These are phyloP conservation scores for Lactarius evosmus DNA, from an alignment of 768 basidiomycete genomes.

Conservation along the genomic window DNA sequence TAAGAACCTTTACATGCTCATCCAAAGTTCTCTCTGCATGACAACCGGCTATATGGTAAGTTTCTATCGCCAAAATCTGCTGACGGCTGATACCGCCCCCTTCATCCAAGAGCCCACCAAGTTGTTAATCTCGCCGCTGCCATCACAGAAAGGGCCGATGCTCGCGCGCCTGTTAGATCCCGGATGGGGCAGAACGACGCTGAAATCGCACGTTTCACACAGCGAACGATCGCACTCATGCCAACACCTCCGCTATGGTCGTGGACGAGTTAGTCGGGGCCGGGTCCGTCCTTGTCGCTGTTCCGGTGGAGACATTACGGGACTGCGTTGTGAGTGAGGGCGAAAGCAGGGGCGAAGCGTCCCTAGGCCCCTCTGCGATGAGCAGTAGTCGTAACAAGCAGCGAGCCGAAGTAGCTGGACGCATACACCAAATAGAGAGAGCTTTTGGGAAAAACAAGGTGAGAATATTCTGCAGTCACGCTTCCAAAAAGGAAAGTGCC, in stretches of 20 bases:
- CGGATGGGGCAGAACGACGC: slow-evolving; percentile 91
- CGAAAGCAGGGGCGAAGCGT: background rate
- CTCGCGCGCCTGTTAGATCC: slow-evolving; percentile 90
- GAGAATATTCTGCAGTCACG: too few species aligned
- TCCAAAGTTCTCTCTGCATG: slow-evolving; percentile 73
- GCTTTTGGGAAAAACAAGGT: too few species aligned
- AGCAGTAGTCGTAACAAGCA: background rate
- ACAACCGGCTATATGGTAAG: slow-evolving; percentile 96
- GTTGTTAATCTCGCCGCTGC: background rate
- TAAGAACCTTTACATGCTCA: background rate
- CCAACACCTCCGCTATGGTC: slow-evolving; percentile 63
- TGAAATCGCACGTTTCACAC: slow-evolving; percentile 83
- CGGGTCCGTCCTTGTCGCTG: slow-evolving; percentile 34
- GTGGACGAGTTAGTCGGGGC: slow-evolving; percentile 61
- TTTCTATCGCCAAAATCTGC: slow-evolving; percentile 80
- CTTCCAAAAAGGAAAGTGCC: too few species aligned
- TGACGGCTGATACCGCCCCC: slow-evolving; percentile 60
- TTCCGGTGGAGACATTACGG: background rate
- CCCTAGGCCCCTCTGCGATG: background rate
- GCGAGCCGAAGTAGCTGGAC: too few species aligned
- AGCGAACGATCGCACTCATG: slow-evolving; percentile 64
- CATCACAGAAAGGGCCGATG: slow-evolving; percentile 91
- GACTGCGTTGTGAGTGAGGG: background rate
- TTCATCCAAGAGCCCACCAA: background rate
- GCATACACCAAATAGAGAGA: too few species aligned